These are phyloP conservation scores for Plantago ovata DNA, from an alignment of 257 asterid genomes.

Conservation along the genomic window DNA sequence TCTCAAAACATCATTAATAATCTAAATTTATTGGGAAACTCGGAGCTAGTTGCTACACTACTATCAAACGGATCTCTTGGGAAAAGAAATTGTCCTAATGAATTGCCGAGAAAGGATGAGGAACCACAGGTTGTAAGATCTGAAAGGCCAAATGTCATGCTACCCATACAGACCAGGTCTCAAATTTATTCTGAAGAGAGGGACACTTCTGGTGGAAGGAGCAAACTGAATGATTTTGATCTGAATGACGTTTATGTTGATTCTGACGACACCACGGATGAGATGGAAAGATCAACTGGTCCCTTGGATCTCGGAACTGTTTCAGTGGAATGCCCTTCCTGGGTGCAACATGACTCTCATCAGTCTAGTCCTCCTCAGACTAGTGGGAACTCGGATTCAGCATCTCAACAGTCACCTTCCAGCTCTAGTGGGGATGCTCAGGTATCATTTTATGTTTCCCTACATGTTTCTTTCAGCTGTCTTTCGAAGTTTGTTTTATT, in stretches of 20 bases:
- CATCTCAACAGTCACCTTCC: slow-evolving; percentile 78
- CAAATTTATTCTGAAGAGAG: slow-evolving; percentile 37
- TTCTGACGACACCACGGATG: slow-evolving; percentile 66
- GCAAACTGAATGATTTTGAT: slow-evolving; percentile 61
- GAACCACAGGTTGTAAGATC: slow-evolving; percentile 31
- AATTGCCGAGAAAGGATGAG: slow-evolving; percentile 31
- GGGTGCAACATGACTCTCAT: slow-evolving; percentile 68
- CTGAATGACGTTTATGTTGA: slow-evolving; percentile 68
- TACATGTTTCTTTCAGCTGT: slow-evolving; percentile 8
- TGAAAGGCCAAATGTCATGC: slow-evolving; percentile 38
- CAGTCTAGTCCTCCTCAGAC: slow-evolving; percentile 84
- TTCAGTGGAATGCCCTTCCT: slow-evolving; percentile 49
- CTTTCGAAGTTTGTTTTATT: background rate
- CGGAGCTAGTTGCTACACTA: slow-evolving; percentile 39
- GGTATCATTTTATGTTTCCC: slow-evolving; percentile 35
- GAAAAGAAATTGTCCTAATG: slow-evolving; percentile 39
- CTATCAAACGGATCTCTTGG: slow-evolving; percentile 48
- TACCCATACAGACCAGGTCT: slow-evolving; percentile 39
- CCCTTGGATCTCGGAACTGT: slow-evolving; percentile 40
- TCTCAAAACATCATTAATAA: slow-evolving; percentile 33
- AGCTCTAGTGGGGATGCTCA: slow-evolving; percentile 77
- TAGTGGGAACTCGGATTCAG: slow-evolving; percentile 76
- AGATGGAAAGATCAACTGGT: slow-evolving; percentile 44
- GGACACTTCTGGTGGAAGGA: slow-evolving; percentile 52
- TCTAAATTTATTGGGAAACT: slow-evolving; percentile 40